A percentile compares a stretch with the other conserved stretches of the same genome.
Conservation (phyloP, 768 basidiomycete genomes). For the Termitomyces sp. region DNA sequence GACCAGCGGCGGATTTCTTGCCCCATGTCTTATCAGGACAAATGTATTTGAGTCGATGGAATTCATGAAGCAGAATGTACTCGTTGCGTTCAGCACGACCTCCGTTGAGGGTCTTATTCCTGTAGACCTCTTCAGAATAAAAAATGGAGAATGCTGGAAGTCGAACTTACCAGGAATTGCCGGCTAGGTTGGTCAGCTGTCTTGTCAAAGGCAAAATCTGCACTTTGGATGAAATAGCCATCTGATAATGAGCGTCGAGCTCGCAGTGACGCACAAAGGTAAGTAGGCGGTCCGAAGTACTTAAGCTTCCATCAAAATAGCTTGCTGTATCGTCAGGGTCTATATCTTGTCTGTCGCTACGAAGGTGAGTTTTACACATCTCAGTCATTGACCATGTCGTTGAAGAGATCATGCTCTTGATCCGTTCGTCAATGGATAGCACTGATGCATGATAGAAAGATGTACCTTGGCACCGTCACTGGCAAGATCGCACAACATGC, state of each 20-base stretch:
- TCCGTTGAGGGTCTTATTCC: conserved; percentile 96
- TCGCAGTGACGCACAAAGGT: conserved; percentile 93
- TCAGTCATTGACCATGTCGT: conserved; percentile 98
- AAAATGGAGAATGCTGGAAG: neutral
- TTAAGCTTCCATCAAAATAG: conserved; percentile 82
- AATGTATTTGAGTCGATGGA: conserved; percentile 92
- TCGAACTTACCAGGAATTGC: conserved; percentile 82
- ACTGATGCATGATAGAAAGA: neutral
- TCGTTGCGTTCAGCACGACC: conserved; percentile 99
- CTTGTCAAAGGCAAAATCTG: conserved; percentile 90
- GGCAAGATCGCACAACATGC: conserved; percentile 87
- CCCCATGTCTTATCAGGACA: conserved; percentile 93
- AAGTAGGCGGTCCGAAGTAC: conserved; percentile 69
- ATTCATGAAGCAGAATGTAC: conserved; percentile 97
- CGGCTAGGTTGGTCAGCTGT: conserved; percentile 92
- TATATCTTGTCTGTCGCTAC: conserved; percentile 84
- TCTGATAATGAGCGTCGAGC: conserved; percentile 92
- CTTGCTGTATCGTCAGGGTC: conserved; percentile 92
- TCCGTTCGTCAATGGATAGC: neutral
- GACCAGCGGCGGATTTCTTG: conserved; percentile 54
- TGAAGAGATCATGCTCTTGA: conserved; percentile 90
- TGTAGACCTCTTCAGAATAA: conserved; percentile 23
- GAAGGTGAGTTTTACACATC: conserved; percentile 90
- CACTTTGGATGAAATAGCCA: conserved; percentile 93
- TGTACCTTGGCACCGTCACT: conserved; percentile 91